A percentile compares a stretch with the other conserved stretches of the same genome.
These are phyloP conservation scores for Helicostylum pulchrum DNA, from an alignment of 192 early-diverging fungal species.

Conservation along the genomic window DNA sequence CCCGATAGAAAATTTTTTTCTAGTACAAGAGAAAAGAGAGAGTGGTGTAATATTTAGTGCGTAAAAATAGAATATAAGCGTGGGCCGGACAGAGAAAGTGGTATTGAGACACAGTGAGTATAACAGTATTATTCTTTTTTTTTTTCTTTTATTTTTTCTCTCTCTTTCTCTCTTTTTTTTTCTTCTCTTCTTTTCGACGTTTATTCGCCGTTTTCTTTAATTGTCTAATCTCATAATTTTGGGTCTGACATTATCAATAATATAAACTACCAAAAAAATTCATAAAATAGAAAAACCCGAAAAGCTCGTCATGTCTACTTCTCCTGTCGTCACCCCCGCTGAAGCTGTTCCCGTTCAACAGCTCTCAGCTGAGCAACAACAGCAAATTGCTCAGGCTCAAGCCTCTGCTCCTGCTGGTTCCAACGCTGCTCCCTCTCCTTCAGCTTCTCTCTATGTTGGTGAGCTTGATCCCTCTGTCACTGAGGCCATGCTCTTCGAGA, in stretches of 20 bases:
- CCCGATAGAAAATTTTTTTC: too few relatives aligned
- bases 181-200: neutral
- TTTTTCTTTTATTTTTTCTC: neutral
- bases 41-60: too few relatives aligned
- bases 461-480: slow-evolving; percentile 96
- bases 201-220: slow-evolving; percentile 10
- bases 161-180: neutral
- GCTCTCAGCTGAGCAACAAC: slow-evolving; percentile 5
- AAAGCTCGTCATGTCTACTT: slow-evolving; percentile 24
- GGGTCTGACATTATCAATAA: slow-evolving; percentile 5
- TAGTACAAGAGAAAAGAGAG: too few relatives aligned
- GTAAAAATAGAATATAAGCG: too few relatives aligned
- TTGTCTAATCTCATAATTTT: slow-evolving; percentile 6
- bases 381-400: slow-evolving; percentile 18
- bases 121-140: too few relatives aligned
- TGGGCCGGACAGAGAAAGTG: too few relatives aligned
- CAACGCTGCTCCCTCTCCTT: slow-evolving; percentile 37
- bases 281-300: slow-evolving; percentile 9
- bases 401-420: slow-evolving; percentile 12
- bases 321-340: slow-evolving; percentile 28
- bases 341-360: slow-evolving; percentile 8
- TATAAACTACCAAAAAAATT: slow-evolving; percentile 10
- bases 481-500: slow-evolving; percentile 96
- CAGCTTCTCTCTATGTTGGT: slow-evolving; percentile 91
- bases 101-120: too few relatives aligned